Base-by-base conservation (phyloP, 164 flowering plant genomes). In the Macadamia integrifolia region DNA sequence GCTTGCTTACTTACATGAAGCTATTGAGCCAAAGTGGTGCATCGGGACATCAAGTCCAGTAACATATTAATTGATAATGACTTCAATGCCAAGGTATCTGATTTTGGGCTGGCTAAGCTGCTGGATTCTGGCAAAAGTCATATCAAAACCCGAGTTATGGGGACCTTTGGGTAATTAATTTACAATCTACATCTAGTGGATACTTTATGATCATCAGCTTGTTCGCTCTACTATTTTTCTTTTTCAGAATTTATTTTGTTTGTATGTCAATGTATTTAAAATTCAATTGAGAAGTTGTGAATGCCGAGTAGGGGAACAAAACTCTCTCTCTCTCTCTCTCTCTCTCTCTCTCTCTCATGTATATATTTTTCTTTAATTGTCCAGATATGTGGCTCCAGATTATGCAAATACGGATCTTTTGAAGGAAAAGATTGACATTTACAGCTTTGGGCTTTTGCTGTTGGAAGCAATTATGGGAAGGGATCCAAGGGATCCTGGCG, bases 341-440 rank as follows among this genome's bases (percentile, higher is more conserved):
- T 30, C 50, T 61, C 42, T 29, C 23, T 17, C 23, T 55, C 23
- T n/a, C 30, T 15, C 50, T 61, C 42, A 35, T 35, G 40, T 35
- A 35, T 35, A 35, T 35, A 35, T 35, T 29, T 40, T 61, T 23
- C 18, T 18, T 1, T 48, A 10, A 35, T 35, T 35, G 49, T 30
- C 9, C 35, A 70, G 73, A 58, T 70, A 70, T 44, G 68, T 70
- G 46, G 73, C 73, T 57, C 73, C 73, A 44, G 73, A 70, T 29
- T 70, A 70, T 44, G 73, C 73, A 17, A 64, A 70, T 57, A 56
- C 73, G 28, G 68, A 68, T 53, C 73, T 70, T 64, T 23, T 70
- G 30, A 70, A 57, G 64, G 73, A 70, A 44, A 70, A 70, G 63
- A 70, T 68, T 35, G 73, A 70, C 50, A 57, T 64, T 42, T 70